Evolutionary conservation across 331 rosid species (phyloP).

Genomic region (Saraca asoca): DNA sequence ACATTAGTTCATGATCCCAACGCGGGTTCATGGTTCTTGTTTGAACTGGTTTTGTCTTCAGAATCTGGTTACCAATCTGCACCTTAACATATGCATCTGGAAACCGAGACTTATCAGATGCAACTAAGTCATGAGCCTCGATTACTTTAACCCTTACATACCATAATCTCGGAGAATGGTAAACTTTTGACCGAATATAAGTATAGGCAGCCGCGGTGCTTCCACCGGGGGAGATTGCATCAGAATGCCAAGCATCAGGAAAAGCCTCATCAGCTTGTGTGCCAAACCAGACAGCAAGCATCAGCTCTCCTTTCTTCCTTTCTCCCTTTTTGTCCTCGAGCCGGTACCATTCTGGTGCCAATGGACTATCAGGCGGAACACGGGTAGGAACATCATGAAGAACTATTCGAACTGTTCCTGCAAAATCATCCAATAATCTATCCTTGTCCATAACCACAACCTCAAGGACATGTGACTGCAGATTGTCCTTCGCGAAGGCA

Average conservation of each 20-base stretch:
- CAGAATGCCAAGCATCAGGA: slow-evolving; percentile 59
- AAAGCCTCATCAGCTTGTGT: slow-evolving; percentile 62
- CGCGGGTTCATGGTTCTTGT: slow-evolving; percentile 38
- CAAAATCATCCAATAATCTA: slow-evolving; percentile 38
- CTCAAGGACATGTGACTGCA: slow-evolving; percentile 43
- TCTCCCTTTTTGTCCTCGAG: slow-evolving; percentile 36
- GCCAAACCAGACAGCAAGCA: slow-evolving; percentile 55
- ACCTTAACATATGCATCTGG: slow-evolving; percentile 51
- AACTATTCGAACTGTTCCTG: slow-evolving; percentile 43
- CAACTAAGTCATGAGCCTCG: slow-evolving; percentile 50
- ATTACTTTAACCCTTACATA: slow-evolving; percentile 48
- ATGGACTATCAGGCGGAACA: slow-evolving; percentile 53
- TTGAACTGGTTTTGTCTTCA: slow-evolving; percentile 41
- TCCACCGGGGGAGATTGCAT: slow-evolving; percentile 40
- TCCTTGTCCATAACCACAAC: slow-evolving; percentile 44
- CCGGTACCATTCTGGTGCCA: slow-evolving; percentile 56
- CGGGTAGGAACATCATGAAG: slow-evolving; percentile 45
- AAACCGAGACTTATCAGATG: slow-evolving; percentile 35
- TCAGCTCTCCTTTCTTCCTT: slow-evolving; percentile 44
- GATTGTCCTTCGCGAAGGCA: slow-evolving; percentile 45
- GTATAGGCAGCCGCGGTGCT: neutral
- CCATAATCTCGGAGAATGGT: slow-evolving; percentile 49
- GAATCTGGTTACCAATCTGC: slow-evolving; percentile 46
- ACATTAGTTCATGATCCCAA: slow-evolving; percentile 53
- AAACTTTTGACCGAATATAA: slow-evolving; percentile 44